Evolutionary conservation across 257 asterid genomes (phyloP).

Genomic region (Plectranthus barbatus): DNA sequence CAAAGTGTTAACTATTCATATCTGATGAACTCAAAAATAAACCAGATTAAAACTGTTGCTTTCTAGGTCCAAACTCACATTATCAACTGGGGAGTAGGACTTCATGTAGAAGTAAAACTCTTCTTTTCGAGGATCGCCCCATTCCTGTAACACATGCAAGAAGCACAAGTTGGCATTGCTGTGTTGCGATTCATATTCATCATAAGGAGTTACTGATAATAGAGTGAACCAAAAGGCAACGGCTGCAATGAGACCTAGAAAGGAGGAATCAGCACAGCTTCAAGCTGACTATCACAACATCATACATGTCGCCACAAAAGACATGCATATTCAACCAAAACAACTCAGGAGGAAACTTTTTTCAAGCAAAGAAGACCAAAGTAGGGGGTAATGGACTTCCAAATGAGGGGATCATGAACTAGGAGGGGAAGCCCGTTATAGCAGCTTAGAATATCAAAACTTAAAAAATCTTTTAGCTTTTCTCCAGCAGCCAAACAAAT

Average conservation of each 20-base stretch:
- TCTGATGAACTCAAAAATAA: slow-evolving; percentile 1
- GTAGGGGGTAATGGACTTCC: background rate
- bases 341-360: background rate
- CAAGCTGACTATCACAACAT: background rate
- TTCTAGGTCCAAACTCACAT: slow-evolving; percentile 38
- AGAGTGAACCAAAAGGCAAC: slow-evolving; percentile 5
- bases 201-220: background rate
- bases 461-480: too few relatives aligned
- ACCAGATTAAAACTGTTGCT: background rate
- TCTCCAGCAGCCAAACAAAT: too few relatives aligned
- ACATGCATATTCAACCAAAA: background rate
- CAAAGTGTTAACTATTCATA: background rate
- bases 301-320: background rate
- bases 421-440: background rate
- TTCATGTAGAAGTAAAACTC: slow-evolving; percentile 86
- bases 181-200: background rate
- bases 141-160: slow-evolving; percentile 57
- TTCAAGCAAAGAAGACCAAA: background rate
- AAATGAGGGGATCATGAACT: background rate
- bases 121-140: slow-evolving; percentile 97
- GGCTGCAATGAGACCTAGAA: background rate
- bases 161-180: slow-evolving; percentile 9
- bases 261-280: background rate
- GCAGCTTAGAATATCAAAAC: too few relatives aligned
- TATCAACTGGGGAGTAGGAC: slow-evolving; percentile 94